phyloP scores from a whole-genome alignment of 139 green algal genomes.

The Picocystis salinarum region DNA sequence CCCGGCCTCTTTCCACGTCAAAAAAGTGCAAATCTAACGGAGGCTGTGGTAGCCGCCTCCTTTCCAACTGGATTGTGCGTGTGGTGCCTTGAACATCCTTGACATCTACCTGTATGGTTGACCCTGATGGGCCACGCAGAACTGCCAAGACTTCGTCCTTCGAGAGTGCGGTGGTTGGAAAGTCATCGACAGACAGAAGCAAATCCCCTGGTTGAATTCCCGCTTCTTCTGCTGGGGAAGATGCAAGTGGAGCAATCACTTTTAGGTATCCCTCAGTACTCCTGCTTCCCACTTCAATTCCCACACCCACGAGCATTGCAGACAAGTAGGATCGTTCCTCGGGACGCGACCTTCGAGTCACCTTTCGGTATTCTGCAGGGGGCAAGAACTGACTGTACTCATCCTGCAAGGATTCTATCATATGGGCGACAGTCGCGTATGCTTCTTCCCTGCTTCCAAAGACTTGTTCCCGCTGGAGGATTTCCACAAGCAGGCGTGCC shows the following conservation, averaged over 20 bases:
- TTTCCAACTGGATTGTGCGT: constrained; percentile 10
- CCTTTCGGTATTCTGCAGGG: constrained; percentile 18
- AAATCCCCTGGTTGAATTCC: constrained; percentile 19
- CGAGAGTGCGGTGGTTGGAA: constrained; percentile 12
- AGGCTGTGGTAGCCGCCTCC: constrained; percentile 15
- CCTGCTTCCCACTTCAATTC: constrained; percentile 12
- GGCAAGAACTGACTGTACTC: constrained; percentile 28
- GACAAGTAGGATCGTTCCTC: constrained; percentile 30
- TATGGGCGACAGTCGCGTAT: constrained; percentile 12
- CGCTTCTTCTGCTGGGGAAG: constrained; percentile 31
- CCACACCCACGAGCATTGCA: constrained; percentile 22
- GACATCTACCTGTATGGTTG: constrained; percentile 10
- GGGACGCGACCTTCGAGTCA: constrained; percentile 20
- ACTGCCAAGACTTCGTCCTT: constrained; percentile 14
- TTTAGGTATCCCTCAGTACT: constrained; percentile 2
- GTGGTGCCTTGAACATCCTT: not conserved
- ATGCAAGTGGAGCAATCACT: constrained; percentile 26
- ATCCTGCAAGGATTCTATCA: constrained; percentile 27
- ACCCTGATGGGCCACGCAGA: constrained; percentile 24
- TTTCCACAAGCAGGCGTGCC: constrained; percentile 22
- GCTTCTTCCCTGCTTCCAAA: constrained; percentile 18
- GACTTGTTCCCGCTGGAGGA: constrained; percentile 11
- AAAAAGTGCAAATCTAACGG: constrained; percentile 8
- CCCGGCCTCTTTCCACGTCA: not conserved
- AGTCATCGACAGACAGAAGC: constrained; percentile 18